Percentiles rank a stretch among this genome's conserved stretches.
Conservation (phyloP, 2,329 filamentous ascomycete species). For the Alternaria brassicicola region DNA sequence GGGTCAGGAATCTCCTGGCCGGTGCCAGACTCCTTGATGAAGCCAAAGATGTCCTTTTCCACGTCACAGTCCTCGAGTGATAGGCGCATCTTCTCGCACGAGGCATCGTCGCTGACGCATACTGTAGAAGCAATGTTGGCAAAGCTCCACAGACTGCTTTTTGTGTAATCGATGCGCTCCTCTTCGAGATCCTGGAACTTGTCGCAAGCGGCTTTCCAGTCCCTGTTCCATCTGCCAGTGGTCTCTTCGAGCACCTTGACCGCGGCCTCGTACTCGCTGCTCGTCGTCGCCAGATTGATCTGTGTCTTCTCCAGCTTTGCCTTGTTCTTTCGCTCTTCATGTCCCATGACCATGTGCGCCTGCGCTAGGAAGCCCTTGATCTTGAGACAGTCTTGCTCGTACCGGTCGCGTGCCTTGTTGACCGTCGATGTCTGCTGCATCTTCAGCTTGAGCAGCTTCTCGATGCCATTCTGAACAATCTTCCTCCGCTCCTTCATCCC, state of each 20-base stretch:
- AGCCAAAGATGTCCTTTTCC: slow-evolving; percentile 87
- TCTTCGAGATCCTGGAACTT: slow-evolving; percentile 99
- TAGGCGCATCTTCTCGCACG: slow-evolving; percentile 92
- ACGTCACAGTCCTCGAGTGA: slow-evolving; percentile 96
- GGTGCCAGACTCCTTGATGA: slow-evolving; percentile 88
- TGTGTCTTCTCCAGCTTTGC: slow-evolving; percentile 98
- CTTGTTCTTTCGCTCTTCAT: slow-evolving; percentile 98
- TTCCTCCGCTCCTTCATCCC: slow-evolving; percentile 96
- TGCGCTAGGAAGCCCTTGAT: slow-evolving; percentile 99
- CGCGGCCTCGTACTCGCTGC: slow-evolving; percentile 89
- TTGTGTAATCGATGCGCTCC: slow-evolving; percentile 94
- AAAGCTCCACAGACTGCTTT: slow-evolving; percentile 97
- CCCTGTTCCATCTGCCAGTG: slow-evolving; percentile 92
- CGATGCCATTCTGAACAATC: slow-evolving; percentile 91
- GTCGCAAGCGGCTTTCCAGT: slow-evolving; percentile 96
- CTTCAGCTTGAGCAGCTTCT: slow-evolving; percentile 92
- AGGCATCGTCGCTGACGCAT: slow-evolving; percentile 92
- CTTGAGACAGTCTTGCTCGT: slow-evolving; percentile 96
- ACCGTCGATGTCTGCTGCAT: slow-evolving; percentile 87
- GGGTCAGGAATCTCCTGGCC: slow-evolving; percentile 97
- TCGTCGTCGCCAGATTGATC: slow-evolving; percentile 88
- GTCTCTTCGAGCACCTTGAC: slow-evolving; percentile 95
- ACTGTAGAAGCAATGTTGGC: slow-evolving; percentile 97
- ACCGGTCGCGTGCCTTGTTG: slow-evolving; percentile 95
- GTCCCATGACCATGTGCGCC: slow-evolving; percentile 99